Percentiles rank a stretch among this genome's conserved stretches.
Evolutionary conservation across 805 yeast species (phyloP).

Genomic region (Blastobotrys muscicola): DNA sequence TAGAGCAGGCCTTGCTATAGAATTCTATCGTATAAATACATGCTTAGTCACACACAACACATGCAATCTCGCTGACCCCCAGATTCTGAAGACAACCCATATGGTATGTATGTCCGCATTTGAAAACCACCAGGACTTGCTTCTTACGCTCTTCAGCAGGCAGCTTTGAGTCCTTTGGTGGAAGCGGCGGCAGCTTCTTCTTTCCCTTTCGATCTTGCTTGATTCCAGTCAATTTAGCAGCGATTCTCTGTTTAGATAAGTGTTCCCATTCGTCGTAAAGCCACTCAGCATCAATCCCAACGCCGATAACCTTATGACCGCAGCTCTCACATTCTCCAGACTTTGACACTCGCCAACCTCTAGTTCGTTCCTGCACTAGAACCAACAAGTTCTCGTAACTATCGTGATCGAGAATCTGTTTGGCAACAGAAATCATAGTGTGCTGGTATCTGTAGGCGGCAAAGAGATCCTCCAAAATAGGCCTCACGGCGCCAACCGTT

Average conservation of each 20-base stretch:
- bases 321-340: conserved; percentile 63
- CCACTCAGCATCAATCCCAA: conserved; percentile 40
- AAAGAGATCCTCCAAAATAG: conserved; percentile 53
- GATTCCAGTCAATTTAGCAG: conserved; percentile 7
- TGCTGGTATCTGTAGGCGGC: conserved; percentile 57
- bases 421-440: conserved; percentile 41
- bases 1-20: conserved; percentile 43
- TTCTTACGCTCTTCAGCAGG: conserved; percentile 4
- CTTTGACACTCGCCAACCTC: conserved; percentile 56
- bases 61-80: conserved; percentile 29
- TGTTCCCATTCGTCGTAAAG: conserved; percentile 32
- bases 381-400: conserved; percentile 39
- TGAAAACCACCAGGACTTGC: conserved; percentile 42
- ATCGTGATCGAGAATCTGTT: conserved; percentile 47
- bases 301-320: conserved; percentile 66
- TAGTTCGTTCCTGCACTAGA: conserved; percentile 33
- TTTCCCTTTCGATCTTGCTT: conserved; percentile 5
- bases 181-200: conserved; percentile 4
- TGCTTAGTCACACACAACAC: conserved; percentile 32
- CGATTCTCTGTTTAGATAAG: conserved; percentile 9
- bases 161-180: not conserved
- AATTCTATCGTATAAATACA: not conserved
- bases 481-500: conserved; percentile 49
- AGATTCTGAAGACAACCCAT: conserved; percentile 43
- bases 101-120: conserved; percentile 62